Base-by-base conservation (phyloP, 2,329 filamentous ascomycete genomes). In the Neopestalotiopsis sp. region DNA sequence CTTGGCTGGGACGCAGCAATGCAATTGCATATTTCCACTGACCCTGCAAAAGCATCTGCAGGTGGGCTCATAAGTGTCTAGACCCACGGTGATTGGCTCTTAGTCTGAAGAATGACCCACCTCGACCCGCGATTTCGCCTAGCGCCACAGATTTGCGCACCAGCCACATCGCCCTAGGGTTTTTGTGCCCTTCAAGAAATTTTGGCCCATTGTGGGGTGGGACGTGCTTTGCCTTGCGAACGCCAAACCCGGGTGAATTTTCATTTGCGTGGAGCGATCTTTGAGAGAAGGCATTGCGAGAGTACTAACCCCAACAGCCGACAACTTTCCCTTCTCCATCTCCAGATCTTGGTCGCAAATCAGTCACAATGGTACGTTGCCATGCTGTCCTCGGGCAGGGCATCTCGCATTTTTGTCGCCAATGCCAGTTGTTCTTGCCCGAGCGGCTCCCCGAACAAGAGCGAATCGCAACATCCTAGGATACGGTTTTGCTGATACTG, bases 341-440 rank as follows among this genome's bases (percentile, higher is more conserved):
- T 40, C 75, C 61, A 64, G 20, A 77, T 73, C 81, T 83, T 85
- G 84, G 84, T 85, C 83, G 81, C 83, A 40, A 83, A 83, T 82
- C 83, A 81, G 82, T 84, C 84, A 86, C 80, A 82, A 79, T 79
- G 77, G 77, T 78, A 68, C 34, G 74, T 67, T 58, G 59, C 59
- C 32, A 62, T 62, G 59, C 12, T 20, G 59, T 34, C n/a, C 30
- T n/a, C 20, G 30, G 28, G 10, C 1, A 9, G 30, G 32, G 28
- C 34, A 14, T 62, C 30, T 13, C 38, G 4, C 13, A n/a, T 14
- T 59, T 17, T 59, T 13, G 4, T 24, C 7, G 60, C 45, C 42
- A 65, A 56, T 65, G 62, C 57, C 7, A 59, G 3, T 34, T 58
- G 24, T 28, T 24, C 24, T 59, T 38, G 34, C 34, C 34, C 34